A percentile compares a stretch with the other conserved stretches of the same genome.
These are phyloP conservation scores for Salix dunnii DNA, from an alignment of 345 rosid species.

Conservation along the genomic window DNA sequence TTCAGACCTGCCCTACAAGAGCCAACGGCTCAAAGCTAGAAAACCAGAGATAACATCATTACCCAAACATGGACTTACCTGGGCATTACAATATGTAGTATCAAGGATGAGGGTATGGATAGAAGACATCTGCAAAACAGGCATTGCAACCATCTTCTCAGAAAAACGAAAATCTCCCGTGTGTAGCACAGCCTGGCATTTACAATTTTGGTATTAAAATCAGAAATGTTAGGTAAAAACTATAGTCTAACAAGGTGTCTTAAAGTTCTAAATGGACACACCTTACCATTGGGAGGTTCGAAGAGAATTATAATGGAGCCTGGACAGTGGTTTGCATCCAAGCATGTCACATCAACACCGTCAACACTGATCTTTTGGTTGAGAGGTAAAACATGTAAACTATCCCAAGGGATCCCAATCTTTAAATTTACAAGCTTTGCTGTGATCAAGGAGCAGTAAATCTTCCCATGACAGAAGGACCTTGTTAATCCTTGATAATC, in stretches of 20 bases:
- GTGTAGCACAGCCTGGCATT: slow-evolving; percentile 66
- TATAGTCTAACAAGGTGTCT: slow-evolving; percentile 5
- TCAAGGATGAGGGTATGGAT: slow-evolving; percentile 87
- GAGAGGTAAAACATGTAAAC: slow-evolving; percentile 59
- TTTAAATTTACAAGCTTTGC: slow-evolving; percentile 83
- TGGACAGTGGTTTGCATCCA: slow-evolving; percentile 95
- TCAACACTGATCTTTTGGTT: slow-evolving; percentile 63
- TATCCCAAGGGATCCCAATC: slow-evolving; percentile 88
- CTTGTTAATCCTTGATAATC: slow-evolving; percentile 96
- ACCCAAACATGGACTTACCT: slow-evolving; percentile 42
- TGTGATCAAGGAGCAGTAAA: slow-evolving; percentile 82
- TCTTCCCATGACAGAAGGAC: slow-evolving; percentile 83
- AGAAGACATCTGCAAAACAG: slow-evolving; percentile 33
- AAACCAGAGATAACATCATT: neutral
- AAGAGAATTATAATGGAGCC: slow-evolving; percentile 86
- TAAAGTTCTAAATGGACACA: slow-evolving; percentile 34
- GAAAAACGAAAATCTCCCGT: slow-evolving; percentile 89
- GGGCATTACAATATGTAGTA: slow-evolving; percentile 93
- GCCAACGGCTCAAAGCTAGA: neutral
- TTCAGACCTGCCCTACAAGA: neutral
- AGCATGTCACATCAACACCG: slow-evolving; percentile 68
- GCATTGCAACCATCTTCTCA: slow-evolving; percentile 49
- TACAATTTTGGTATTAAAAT: neutral
- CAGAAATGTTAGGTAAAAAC: slow-evolving; percentile 8
- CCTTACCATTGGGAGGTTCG: slow-evolving; percentile 88